Percentiles rank a stretch among this genome's conserved stretches.
These are phyloP conservation scores for peach (Prunus persica) DNA, from an alignment of 306 rosid species.

Conservation along the genomic window DNA sequence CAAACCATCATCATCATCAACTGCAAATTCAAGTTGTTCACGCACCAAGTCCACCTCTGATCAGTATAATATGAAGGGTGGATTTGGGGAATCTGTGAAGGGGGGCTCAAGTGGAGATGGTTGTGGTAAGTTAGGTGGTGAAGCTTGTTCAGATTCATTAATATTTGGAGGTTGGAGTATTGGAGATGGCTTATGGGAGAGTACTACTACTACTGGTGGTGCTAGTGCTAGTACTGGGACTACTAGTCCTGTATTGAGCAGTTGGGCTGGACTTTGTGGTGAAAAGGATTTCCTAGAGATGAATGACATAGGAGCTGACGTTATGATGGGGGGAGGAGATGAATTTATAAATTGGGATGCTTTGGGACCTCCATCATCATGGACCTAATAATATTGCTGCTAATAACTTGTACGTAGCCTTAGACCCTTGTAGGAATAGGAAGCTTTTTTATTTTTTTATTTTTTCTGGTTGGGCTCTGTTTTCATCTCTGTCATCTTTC, in stretches of 20 bases:
- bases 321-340: conserved; percentile 6
- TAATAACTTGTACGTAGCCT: not conserved
- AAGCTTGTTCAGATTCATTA: not conserved
- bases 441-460: not conserved
- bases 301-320: not conserved
- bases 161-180: not conserved
- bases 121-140: not conserved
- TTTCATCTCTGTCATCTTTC: not conserved
- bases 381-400: not conserved
- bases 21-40: not conserved
- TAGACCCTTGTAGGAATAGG: not conserved
- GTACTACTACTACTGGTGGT: not conserved
- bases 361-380: conserved; percentile 6
- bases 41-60: not conserved
- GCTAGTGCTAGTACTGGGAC: not conserved
- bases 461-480: not conserved
- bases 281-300: conserved; percentile 7
- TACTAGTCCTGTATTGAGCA: not conserved
- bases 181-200: not conserved
- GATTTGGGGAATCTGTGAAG: not conserved
- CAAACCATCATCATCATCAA: not conserved
- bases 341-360: not conserved
- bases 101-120: not conserved
- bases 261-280: conserved; percentile 6
- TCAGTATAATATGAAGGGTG: too few relatives aligned